Percentiles rank a stretch among this genome's conserved stretches.
These are phyloP conservation scores for Haplographium delicatum DNA, from an alignment of 495 filamentous ascomycete species.

Conservation along the genomic window DNA sequence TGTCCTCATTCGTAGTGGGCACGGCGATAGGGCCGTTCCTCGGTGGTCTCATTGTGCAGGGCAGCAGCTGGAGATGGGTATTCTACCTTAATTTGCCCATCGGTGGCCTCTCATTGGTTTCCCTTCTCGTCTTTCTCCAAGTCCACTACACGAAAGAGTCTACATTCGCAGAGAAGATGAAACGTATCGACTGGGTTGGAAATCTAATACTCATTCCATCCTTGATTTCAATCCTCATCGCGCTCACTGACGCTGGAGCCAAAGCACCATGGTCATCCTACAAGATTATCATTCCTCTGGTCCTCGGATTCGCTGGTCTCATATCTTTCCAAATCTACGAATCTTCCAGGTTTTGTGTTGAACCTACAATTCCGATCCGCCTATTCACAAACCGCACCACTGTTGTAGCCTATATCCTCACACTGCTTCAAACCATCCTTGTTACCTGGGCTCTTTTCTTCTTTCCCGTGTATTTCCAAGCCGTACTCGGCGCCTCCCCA, in stretches of 20 bases:
- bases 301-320: slow-evolving; percentile 15
- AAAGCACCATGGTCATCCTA: slow-evolving; percentile 31
- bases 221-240: slow-evolving; percentile 29
- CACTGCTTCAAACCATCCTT: slow-evolving; percentile 23
- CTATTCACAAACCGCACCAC: slow-evolving; percentile 5
- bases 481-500: slow-evolving; percentile 28
- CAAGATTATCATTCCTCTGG: slow-evolving; percentile 22
- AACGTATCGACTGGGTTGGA: slow-evolving; percentile 36
- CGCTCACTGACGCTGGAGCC: slow-evolving; percentile 35
- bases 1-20: slow-evolving; percentile 31
- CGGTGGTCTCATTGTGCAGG: slow-evolving; percentile 52
- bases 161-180: neutral
- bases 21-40: slow-evolving; percentile 55
- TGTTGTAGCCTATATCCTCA: slow-evolving; percentile 15
- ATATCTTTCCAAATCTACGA: neutral
- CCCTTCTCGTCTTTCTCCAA: neutral
- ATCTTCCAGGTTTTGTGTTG: neutral
- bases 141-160: neutral
- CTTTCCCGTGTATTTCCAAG: slow-evolving; percentile 46
- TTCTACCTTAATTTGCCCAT: slow-evolving; percentile 55
- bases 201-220: slow-evolving; percentile 31
- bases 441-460: slow-evolving; percentile 39
- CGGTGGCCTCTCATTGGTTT: slow-evolving; percentile 15
- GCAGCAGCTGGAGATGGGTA: slow-evolving; percentile 71
- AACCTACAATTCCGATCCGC: slow-evolving; percentile 5